These are phyloP conservation scores for Dactylellina haptotyla DNA, from an alignment of 2,329 filamentous ascomycete genomes.

Conservation along the genomic window DNA sequence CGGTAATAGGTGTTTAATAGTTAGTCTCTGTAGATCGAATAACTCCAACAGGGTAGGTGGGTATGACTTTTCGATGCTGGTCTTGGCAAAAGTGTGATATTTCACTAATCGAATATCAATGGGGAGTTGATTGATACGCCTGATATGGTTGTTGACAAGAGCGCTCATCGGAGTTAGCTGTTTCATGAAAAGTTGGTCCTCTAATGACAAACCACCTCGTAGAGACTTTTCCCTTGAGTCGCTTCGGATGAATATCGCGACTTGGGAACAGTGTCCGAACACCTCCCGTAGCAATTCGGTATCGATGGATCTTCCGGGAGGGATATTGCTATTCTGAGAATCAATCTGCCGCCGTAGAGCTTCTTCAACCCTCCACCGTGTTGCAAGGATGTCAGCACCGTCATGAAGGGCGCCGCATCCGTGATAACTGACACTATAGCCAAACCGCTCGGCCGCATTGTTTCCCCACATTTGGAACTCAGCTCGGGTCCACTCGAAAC, in stretches of 20 bases:
- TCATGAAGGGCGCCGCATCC: constrained; percentile 56
- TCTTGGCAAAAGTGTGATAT: constrained; percentile 24
- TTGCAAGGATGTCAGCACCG: constrained; percentile 54
- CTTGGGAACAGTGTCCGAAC: constrained; percentile 57
- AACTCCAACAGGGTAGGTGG: constrained; percentile 39
- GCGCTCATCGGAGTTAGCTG: constrained; percentile 4
- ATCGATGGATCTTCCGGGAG: constrained; percentile 2
- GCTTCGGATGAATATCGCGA: constrained; percentile 56
- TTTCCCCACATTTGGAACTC: constrained; percentile 57
- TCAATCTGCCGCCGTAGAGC: constrained; percentile 28
- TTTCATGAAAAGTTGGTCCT: constrained; percentile 16
- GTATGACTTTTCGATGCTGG: not conserved
- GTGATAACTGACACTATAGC: constrained; percentile 56
- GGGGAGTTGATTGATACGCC: not conserved
- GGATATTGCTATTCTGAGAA: constrained; percentile 19
- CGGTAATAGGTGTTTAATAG: constrained; percentile 36
- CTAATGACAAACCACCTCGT: not conserved
- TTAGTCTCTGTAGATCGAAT: constrained; percentile 32
- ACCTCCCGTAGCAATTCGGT: constrained; percentile 29
- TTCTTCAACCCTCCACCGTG: constrained; percentile 47
- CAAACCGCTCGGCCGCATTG: constrained; percentile 52
- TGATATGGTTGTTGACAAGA: constrained; percentile 15
- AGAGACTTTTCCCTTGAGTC: constrained; percentile 26
- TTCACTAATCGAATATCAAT: constrained; percentile 5
- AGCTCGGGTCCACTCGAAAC: constrained; percentile 57